Base-by-base conservation (phyloP, 2,329 filamentous ascomycete species). In the Hypomyces rosellus region DNA sequence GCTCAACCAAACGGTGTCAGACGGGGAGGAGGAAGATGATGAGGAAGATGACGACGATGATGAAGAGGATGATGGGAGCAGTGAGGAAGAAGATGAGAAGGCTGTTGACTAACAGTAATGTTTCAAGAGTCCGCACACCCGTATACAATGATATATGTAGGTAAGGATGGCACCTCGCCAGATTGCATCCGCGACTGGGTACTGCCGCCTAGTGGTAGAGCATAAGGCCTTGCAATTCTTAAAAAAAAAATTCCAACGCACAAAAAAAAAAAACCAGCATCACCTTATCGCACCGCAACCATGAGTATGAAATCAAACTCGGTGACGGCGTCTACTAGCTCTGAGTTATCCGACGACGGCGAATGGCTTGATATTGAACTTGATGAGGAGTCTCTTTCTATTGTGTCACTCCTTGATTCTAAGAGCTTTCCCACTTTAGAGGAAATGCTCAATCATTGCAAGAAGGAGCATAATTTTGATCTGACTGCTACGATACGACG, bases 41-140 rank as follows among this genome's bases (percentile, higher is more conserved):
- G 88, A 90, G 55, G 84, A 84, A 15, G 85, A 82, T 0, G 80
- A 78, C 15, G 88, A 90, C 55, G 84, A 84, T 15, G 85, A 82
- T 0, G 80, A 78, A 0, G 80, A 78, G 0, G 78, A 77, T 0
- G 80, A 78, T 0, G 78, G 76, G 73, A 75, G 61, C 3, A 61
- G 59, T 6, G 58, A 59, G 16, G 60, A 64, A 5, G 62, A 66
- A 34, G 63, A 68, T n/a, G 66, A 25, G 16, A 45, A 53, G 22
- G 18, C 5, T 4, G 22, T 30, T 18, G 41, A 45, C 18, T 15
- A 50, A n/a, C 16, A 45, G 20, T 37, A 15, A 45, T 15, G 14
- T 18, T 20, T 16, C 38, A 18, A 39, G 7, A 39, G 37, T 8
- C 36, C 15, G 13, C 15, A 38, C 6, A n/a, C 36, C 14, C 36